A percentile compares a stretch with the other conserved stretches of the same genome.
phyloP scores from a whole-genome alignment of 2,329 filamentous ascomycete genomes.

The Herpotrichia juniperi region DNA sequence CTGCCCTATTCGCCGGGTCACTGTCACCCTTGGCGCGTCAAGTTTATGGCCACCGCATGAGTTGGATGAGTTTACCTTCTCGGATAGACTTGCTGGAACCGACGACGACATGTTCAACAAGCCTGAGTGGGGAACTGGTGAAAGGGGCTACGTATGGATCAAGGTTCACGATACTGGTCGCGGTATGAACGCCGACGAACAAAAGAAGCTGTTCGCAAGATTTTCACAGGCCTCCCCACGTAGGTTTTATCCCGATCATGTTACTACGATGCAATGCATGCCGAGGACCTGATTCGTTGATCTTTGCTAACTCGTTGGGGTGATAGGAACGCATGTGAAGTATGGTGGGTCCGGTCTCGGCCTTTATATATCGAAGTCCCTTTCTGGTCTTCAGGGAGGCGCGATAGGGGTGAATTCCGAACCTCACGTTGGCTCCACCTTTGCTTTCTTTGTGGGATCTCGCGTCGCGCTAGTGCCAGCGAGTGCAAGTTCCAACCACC shows the following conservation, averaged over 20 bases:
- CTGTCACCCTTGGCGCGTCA: constrained; percentile 43
- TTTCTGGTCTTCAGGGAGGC: constrained; percentile 44
- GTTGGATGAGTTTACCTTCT: neutral
- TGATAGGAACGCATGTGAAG: constrained; percentile 15
- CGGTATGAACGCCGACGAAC: constrained; percentile 37
- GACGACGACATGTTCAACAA: constrained; percentile 20
- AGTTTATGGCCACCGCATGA: neutral
- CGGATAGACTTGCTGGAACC: constrained; percentile 13
- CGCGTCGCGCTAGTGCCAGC: neutral
- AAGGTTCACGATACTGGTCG: constrained; percentile 41
- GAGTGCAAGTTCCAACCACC: neutral
- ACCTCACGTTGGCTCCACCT: constrained; percentile 38
- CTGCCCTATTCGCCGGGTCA: constrained; percentile 41
- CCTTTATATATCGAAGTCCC: constrained; percentile 43
- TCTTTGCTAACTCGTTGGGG: constrained; percentile 5
- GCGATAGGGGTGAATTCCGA: constrained; percentile 41
- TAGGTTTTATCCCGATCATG: constrained; percentile 25
- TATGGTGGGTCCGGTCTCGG: constrained; percentile 45
- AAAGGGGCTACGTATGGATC: constrained; percentile 34
- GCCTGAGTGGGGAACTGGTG: constrained; percentile 33
- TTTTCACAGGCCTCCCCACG: constrained; percentile 42
- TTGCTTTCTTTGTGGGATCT: constrained; percentile 40
- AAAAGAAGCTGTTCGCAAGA: constrained; percentile 37
- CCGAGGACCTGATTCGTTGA: neutral
- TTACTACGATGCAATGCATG: neutral